Percentiles rank a stretch among this genome's conserved stretches.
phyloP scores from a whole-genome alignment of 2,329 filamentous ascomycete species.

The Sporothrix protearum region DNA sequence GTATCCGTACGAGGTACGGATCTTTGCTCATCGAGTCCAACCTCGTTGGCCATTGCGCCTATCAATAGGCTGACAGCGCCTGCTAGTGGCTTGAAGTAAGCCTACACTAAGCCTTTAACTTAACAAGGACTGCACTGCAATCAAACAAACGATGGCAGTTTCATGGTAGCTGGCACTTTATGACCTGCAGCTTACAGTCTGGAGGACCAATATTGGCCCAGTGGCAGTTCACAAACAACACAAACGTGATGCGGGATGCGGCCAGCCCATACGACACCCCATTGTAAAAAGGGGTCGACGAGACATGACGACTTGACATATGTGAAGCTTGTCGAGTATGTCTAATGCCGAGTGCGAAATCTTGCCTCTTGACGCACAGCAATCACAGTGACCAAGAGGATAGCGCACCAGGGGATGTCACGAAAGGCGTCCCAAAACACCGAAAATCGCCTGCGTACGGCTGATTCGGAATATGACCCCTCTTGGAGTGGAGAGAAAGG shows the following conservation, averaged over 20 bases:
- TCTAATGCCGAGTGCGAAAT: neutral
- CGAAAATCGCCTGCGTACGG: neutral
- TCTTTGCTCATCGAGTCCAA: neutral
- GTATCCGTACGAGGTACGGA: neutral
- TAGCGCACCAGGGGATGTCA: neutral
- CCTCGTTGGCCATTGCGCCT: neutral
- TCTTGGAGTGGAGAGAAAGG: neutral
- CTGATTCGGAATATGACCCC: conserved; percentile 16
- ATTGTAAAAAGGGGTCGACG: neutral
- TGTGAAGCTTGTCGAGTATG: neutral
- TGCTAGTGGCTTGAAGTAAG: conserved; percentile 18
- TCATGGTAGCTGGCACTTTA: neutral
- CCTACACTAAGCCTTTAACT: conserved; percentile 23
- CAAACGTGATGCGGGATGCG: neutral
- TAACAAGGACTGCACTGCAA: too few relatives aligned
- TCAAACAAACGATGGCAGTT: neutral
- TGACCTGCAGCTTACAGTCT: neutral
- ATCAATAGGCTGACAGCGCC: conserved; percentile 14
- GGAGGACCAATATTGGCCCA: neutral
- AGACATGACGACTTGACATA: neutral
- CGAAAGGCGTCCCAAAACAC: neutral
- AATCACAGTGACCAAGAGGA: neutral
- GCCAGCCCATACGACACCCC: neutral
- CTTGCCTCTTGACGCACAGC: too few relatives aligned
- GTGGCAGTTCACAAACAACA: neutral